Conservation (phyloP, 202 grass and related monocot genomes). For the Hordeum pubiflorum region DNA sequence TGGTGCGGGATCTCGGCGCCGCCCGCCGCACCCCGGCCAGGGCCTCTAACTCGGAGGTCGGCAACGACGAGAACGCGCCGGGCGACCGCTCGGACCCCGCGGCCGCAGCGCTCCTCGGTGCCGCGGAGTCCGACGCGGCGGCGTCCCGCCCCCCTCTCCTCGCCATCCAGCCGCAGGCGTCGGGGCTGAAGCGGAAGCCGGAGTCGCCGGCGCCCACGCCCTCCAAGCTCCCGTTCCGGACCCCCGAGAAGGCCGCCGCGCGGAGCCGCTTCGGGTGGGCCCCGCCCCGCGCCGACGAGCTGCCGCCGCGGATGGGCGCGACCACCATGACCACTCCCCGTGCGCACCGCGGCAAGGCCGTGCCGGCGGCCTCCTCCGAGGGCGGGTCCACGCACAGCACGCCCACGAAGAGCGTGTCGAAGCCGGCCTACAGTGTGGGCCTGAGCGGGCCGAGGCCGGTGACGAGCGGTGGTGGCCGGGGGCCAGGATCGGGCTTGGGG, state of each 20-base stretch:
- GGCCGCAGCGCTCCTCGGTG: background rate
- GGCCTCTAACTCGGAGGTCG: conserved; percentile 27
- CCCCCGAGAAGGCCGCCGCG: conserved; percentile 56
- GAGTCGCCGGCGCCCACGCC: conserved; percentile 56
- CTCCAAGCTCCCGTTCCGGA: conserved; percentile 56
- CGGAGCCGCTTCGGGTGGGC: conserved; percentile 71
- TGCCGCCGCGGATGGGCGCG: conserved; percentile 28
- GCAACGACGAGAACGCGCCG: conserved; percentile 48
- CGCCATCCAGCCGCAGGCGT: conserved; percentile 37
- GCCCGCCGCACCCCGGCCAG: conserved; percentile 21
- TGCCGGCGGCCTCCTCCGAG: conserved; percentile 48
- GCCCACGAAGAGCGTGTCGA: conserved; percentile 76
- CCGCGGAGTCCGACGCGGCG: background rate
- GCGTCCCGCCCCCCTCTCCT: conserved; percentile 32
- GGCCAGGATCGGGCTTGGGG: background rate
- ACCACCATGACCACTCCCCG: conserved; percentile 42
- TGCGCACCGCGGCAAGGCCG: conserved; percentile 29
- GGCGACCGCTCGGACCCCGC: background rate
- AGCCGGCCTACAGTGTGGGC: conserved; percentile 40
- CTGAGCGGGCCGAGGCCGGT: conserved; percentile 52
- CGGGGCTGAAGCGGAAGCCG: conserved; percentile 54
- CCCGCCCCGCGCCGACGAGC: conserved; percentile 29
- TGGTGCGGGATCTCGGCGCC: conserved; percentile 38
- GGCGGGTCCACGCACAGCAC: conserved; percentile 65
- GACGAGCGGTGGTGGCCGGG: conserved; percentile 31